Evolutionary conservation across 2,329 filamentous ascomycete species (phyloP).

Genomic region (Graphilbum fragrans): DNA sequence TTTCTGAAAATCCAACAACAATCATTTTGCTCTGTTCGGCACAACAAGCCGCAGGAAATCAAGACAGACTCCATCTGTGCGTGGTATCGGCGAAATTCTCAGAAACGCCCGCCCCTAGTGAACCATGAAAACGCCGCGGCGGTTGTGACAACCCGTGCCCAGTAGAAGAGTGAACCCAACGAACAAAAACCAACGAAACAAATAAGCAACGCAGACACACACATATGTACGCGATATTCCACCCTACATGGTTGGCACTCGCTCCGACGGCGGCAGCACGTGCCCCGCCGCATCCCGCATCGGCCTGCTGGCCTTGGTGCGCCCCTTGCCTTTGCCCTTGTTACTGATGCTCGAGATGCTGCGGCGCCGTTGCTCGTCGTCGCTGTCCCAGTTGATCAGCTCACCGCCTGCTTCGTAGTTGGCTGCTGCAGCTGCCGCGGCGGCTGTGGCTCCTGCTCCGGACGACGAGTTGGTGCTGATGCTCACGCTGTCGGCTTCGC

Average conservation of each 20-base stretch:
- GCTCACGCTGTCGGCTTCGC: slow-evolving; percentile 15
- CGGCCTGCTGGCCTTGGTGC: slow-evolving; percentile 14
- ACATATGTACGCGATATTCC: too few relatives aligned
- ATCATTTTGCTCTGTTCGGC: too few relatives aligned
- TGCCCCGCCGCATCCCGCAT: slow-evolving; percentile 38
- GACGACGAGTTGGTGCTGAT: neutral
- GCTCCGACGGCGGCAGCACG: slow-evolving; percentile 38
- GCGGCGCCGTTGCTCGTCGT: slow-evolving; percentile 32
- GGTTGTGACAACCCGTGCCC: too few relatives aligned
- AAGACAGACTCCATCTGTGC: too few relatives aligned
- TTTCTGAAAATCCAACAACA: too few relatives aligned
- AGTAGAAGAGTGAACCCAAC: too few relatives aligned
- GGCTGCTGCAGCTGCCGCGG: neutral
- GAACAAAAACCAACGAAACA: neutral
- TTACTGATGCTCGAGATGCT: slow-evolving; percentile 15
- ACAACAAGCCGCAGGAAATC: too few relatives aligned
- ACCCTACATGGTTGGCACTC: slow-evolving; percentile 25
- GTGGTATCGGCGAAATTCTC: too few relatives aligned
- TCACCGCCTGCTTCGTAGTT: too few relatives aligned
- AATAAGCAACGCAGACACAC: neutral
- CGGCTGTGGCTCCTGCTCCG: slow-evolving; percentile 24
- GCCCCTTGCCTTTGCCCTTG: slow-evolving; percentile 29
- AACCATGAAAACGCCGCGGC: too few relatives aligned
- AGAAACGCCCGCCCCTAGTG: too few relatives aligned
- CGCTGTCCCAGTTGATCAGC: slow-evolving; percentile 20